Evolutionary conservation across 257 asterid species (phyloP).

Genomic region (Solanum peruvianum): DNA sequence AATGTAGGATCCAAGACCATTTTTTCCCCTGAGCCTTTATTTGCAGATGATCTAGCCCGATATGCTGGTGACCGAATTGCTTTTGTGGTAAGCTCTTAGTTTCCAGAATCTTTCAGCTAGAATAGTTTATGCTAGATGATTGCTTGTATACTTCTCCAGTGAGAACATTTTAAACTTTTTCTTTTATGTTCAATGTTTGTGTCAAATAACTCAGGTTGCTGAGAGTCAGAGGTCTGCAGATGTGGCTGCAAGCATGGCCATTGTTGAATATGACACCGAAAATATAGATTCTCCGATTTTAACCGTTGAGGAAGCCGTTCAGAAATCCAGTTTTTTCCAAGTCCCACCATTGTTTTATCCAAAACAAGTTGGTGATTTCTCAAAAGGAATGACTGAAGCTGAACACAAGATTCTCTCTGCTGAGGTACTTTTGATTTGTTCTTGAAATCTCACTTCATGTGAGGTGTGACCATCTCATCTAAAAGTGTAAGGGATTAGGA

Average conservation of each 20-base stretch:
- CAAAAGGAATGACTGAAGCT: constrained; percentile 71
- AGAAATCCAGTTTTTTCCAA: constrained; percentile 40
- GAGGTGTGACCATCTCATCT: not conserved
- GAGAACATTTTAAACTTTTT: not conserved
- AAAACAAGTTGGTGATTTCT: constrained; percentile 43
- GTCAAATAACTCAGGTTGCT: constrained; percentile 31
- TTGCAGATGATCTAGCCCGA: constrained; percentile 44
- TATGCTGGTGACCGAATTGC: constrained; percentile 67
- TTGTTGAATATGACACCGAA: constrained; percentile 40
- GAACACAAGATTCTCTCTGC: constrained; percentile 52
- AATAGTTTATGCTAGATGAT: not conserved
- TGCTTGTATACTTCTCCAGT: not conserved
- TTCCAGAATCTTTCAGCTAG: not conserved
- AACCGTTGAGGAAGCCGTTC: constrained; percentile 63
- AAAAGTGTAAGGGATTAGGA: not conserved
- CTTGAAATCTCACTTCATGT: too few relatives aligned
- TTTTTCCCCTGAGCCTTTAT: constrained; percentile 47
- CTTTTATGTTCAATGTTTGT: not conserved
- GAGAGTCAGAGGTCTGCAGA: constrained; percentile 50
- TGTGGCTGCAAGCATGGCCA: constrained; percentile 39
- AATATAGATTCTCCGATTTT: constrained; percentile 58
- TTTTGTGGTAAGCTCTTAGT: constrained; percentile 40
- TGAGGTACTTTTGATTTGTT: constrained; percentile 28
- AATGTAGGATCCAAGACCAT: constrained; percentile 31
- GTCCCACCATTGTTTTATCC: constrained; percentile 45